Base-by-base conservation (phyloP, 164 flowering plant genomes). In the Buxus sempervirens region DNA sequence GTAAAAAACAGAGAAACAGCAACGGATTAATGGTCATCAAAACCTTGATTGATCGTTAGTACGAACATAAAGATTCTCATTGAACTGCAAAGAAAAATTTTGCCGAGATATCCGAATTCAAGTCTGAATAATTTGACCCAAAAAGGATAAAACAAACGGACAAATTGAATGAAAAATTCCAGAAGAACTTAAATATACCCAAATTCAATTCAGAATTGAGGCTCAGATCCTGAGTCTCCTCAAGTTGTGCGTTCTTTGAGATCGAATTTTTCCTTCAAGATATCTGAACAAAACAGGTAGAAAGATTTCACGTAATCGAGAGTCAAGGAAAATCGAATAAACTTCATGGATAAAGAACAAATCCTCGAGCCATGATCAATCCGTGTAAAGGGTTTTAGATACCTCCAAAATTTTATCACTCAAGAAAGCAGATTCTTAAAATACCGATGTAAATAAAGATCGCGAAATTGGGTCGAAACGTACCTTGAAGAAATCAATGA, bases 401-500 rank as follows among this genome's bases (percentile, higher is more conserved):
- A 62, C 12, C 9, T 5, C 51, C 51, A 45, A 45, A 45, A 15
- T 10, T 15, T 15, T 10, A 15, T 10, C 18, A 45, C 51, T 45
- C 51, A 36, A n/a, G 6, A 58, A 8, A 9, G 5, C 7, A 58
- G 5, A 10, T 55, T 21, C 22, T 9, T 3, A 48, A 56, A 19
- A 26, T 25, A 51, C 26, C 1, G 26, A 64, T 28, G 2, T 22
- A 54, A 53, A 69, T 21, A 67, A 14, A 20, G 9, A 32, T 13
- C 36, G 12, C n/a, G 20, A 62, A 23, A 8, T 8, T 18, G n/a
- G 57, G 24, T 67, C 19, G 15, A 5, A 36, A 25, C 27, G 36
- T 21, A 62, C 72, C 60, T 61, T 62, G 72, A 68, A 68, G 59
- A 60, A 51, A 28, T 32, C 16, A 45, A 54, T 23, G 56, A 42